Evolutionary conservation across 768 basidiomycete species (phyloP), one percentile per base, ranked within the genome.

Genomic region (Suillus bovinus): DNA sequence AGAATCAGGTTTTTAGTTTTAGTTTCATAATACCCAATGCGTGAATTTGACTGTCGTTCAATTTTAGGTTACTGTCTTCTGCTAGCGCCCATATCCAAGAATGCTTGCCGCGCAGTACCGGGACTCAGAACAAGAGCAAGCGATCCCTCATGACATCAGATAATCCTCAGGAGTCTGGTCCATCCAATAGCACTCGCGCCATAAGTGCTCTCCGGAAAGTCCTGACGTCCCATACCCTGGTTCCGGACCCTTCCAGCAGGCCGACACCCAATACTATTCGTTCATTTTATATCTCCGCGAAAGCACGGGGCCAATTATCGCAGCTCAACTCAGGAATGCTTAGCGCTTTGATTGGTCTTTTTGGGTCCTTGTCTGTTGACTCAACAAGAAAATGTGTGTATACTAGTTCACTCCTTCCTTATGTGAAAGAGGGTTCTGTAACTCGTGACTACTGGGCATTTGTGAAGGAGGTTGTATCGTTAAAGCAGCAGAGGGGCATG

Each of bases 321-420:
- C 69, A 71, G 29, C 71, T 85, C 22, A 72, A 69, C 44, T 59
- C 73, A 11, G 65, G 64, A 53, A 76, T 82, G 54, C 71, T 83
- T 41, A 77, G 77, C 49, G 67, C 74, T 39, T 68, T 87, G 4
- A 79, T 86, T 27, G 72, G 74, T 61, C 71, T 87, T 20, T 79
- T 86, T 65, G 86, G 84, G 11, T 74, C 83, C 3, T 70, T 85
- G 11, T 85, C 84, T 34, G 58, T 81, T 69, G 67, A 50, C 60
- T 63, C 59, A 68, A 60, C 58, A 38, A 66, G 59, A 47, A 63
- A 64, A 61, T 72, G 66, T 65, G 65, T 70, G 62, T 75, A 75
- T 62, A 66, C 64, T 36, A 59, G 68, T 31, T 65, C 72, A 38
- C 69, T 80, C 27, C 68, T 74, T 16, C 66, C 71, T 16, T 70